Evolutionary conservation across 2,329 filamentous ascomycete genomes (phyloP).

Genomic region (Pseudocercospora musae): DNA sequence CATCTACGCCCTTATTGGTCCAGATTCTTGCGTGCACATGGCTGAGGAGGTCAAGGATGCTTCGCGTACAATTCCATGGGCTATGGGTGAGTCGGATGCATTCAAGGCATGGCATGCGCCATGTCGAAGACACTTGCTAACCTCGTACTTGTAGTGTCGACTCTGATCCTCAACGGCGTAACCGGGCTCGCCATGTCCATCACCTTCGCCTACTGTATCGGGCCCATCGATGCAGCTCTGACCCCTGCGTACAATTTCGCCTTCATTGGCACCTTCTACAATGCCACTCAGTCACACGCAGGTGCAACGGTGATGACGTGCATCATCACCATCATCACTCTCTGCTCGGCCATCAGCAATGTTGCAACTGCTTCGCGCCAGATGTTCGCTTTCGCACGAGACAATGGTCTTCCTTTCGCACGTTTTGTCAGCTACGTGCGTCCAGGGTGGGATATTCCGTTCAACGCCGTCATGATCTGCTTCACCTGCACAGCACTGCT

Average conservation of each 20-base stretch:
- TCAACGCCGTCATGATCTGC: constrained; percentile 29
- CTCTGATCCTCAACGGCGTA: constrained; percentile 40
- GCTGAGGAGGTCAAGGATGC: constrained; percentile 34
- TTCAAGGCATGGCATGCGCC: no score
- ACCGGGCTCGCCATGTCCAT: constrained; percentile 42
- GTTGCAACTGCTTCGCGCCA: constrained; percentile 43
- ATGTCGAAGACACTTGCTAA: no score
- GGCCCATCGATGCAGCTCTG: constrained; percentile 34
- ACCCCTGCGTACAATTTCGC: constrained; percentile 21
- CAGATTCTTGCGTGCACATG: constrained; percentile 26
- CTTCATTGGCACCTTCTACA: constrained; percentile 38
- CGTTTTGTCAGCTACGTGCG: constrained; percentile 24
- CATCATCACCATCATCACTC: constrained; percentile 40
- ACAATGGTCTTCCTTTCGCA: constrained; percentile 42
- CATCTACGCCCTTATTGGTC: constrained; percentile 24
- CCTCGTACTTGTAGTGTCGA: no score
- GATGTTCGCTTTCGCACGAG: constrained; percentile 44
- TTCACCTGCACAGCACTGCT: constrained; percentile 24
- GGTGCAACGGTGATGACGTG: constrained; percentile 34
- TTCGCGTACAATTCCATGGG: constrained; percentile 34
- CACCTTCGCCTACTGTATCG: constrained; percentile 39
- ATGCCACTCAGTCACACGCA: constrained; percentile 35
- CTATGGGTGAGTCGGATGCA: no score
- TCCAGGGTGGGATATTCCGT: constrained; percentile 26
- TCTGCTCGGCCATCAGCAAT: constrained; percentile 39